These are phyloP conservation scores for Lipomyces mesembrius DNA, from an alignment of 805 yeast species.

Conservation along the genomic window DNA sequence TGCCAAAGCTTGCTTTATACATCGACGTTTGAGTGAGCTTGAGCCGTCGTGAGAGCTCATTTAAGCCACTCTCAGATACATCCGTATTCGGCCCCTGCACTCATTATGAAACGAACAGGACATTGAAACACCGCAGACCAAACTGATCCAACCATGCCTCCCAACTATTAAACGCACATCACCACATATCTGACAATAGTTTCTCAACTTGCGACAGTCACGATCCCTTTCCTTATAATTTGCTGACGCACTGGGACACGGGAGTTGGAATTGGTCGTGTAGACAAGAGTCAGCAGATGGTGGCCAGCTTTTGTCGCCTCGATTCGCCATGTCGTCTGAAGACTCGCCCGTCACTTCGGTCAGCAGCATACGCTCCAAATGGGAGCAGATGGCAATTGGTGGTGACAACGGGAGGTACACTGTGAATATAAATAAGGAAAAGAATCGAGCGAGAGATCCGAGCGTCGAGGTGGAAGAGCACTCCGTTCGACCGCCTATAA, in stretches of 20 bases:
- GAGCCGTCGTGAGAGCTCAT: neutral
- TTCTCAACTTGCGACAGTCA: neutral
- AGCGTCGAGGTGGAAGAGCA: neutral
- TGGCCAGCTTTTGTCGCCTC: neutral
- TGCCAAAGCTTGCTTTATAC: neutral
- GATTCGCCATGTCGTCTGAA: constrained; percentile 21
- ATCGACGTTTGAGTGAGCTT: too few species aligned
- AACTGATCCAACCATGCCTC: neutral
- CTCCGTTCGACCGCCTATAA: neutral
- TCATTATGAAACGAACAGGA: neutral
- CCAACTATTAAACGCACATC: neutral
- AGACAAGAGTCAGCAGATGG: neutral
- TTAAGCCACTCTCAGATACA: too few species aligned
- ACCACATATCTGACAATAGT: neutral
- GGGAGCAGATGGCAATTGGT: constrained; percentile 29
- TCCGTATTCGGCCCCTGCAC: neutral
- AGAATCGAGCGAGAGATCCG: neutral
- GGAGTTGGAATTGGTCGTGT: neutral
- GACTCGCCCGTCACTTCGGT: constrained; percentile 32
- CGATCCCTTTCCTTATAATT: neutral
- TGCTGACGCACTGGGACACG: neutral
- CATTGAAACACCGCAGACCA: neutral
- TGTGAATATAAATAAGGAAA: neutral
- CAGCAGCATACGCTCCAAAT: constrained; percentile 30
- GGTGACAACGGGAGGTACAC: neutral